Evolutionary conservation across 2,329 filamentous ascomycete species (phyloP), one percentile per base, ranked within the genome.

Genomic region (Apiospora kogelbergensis): DNA sequence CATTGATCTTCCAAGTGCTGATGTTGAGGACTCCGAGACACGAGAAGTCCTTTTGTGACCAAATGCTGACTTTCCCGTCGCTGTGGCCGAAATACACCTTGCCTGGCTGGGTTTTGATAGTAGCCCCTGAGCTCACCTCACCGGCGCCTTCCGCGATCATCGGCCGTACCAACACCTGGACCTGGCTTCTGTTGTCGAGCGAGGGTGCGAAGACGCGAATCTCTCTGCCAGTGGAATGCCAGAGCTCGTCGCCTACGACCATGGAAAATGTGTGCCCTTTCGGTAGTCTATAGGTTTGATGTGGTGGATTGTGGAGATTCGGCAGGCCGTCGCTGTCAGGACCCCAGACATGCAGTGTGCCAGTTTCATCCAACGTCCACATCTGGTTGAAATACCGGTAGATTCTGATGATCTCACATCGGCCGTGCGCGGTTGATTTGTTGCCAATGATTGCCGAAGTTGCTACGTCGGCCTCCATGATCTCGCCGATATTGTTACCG

Each of bases 11-110:
- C 86, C 97, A 98, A 17, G 95, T 88, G 79, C 94, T 98, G 74
- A 98, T 88, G 75, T 90, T 97, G 70, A 98, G 84, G 44, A 97
- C 85, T 6, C 88, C 89, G n/a, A 97, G 77, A 74, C 93, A 97
- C 0, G 89, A 82, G 77, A 92, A 96, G 75, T 95, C 90, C 30
- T 85, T 86, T 30, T 89, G 88, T 15, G 93, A 95, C 80, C 97
- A 98, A n/a, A 98, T 90, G 70, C 93, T 96, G 68, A 99, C 89
- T 79, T 98, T 98, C 64, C 96, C 96, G 78, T 99, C 96, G 15
- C 88, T 89, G 78, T 99, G 96, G 1, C 96, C 96, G 73, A 99
- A 91, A 79, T 94, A 97, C 1, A 97, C 90, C 71, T 91, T 90
- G 68, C 93, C 92, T 0, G 91, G 90, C 63, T 95, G 89, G 30